Evolutionary conservation across 2,329 filamentous ascomycete genomes (phyloP), one percentile per base, ranked within the genome.

Genomic region (Epichloe hybrida): DNA sequence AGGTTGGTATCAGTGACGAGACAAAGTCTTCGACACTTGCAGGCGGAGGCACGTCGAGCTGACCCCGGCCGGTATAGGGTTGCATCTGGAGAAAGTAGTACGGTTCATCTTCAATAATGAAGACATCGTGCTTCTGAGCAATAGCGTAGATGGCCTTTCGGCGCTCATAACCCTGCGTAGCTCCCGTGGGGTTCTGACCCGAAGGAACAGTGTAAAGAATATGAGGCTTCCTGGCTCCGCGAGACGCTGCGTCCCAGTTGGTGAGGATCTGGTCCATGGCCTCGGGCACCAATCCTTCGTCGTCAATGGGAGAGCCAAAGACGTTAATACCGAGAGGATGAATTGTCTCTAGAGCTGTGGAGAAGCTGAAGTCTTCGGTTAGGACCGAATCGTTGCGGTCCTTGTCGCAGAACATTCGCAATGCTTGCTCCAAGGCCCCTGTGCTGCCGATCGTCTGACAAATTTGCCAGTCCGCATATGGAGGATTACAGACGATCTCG

Each of bases 51-150:
- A 72, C 68, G 1, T 72, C 67, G 0, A 75, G 66, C 15, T 72
- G 67, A 55, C 74, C 66, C 35, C 73, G 68, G 13, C 78, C 75
- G 1, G 75, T 75, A 67, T 89, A 91, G 0, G 84, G 80, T 58
- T 86, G 80, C 84, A 89, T 87, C 67, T 95, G 90, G 37, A 95
- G 74, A 70, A 91, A 95, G 69, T 94, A 95, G 70, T 95, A 95
- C 1, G 90, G 90, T 64, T 95, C 90, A 63, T 95, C 90, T 70
- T 96, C 90, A 58, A 95, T 71, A 62, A 96, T 90, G 69, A 80
- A 85, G 40, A 95, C 62, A 62, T 95, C 86, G 66, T 95, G 88
- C 69, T 88, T 88, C 64, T 84, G 83, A 35, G 84, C 86, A 13
- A 95, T 76, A 37, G 73, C 73, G 68, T 95, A 95, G 44, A 95